Base-by-base conservation (phyloP, 164 flowering plant species). In the Euptelea pleiosperma region DNA sequence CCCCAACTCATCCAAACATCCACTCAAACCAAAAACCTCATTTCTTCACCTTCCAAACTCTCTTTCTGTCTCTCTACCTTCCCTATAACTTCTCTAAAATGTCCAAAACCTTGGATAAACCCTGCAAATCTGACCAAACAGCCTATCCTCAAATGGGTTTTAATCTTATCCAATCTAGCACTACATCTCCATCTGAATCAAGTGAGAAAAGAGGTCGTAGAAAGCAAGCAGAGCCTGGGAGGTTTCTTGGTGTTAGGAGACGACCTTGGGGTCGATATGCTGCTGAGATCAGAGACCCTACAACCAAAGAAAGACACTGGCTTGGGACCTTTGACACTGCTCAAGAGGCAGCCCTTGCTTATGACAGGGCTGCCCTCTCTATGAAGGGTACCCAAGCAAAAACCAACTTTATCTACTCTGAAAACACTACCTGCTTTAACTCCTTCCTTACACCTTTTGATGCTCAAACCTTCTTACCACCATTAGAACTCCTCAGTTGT, bases 201-300 rank as follows among this genome's bases (percentile, higher is more conserved):
- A 58, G 10, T 40, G 96, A 87, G 70, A 73, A 78, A 21, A 65
- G 91, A 74, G 94, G 98, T 16, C 52, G 91, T 41, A 68, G 82
- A 46, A 89, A 82, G 69, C 88, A 82, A 52, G 75, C 83, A 0
- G 96, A 89, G 37, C 94, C 98, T n/a, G 96, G 98, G 29, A 72
- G 91, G 73, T 92, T 85, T 58, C 85, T 92, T 7, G 98, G 98
- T 0, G 96, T 92, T 8, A 70, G 98, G 34, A 53, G 98, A 33
- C 58, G 96, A 28, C 98, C 98, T 0, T 92, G 98, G 96, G 98
- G 98, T 0, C 63, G 98, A 39, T 92, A 92, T 58, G 98, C 96
- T 5, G 98, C 96, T 2, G 96, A 92, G 55, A 92, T 92, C 6
- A 76, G 98, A 62, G 96, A 92, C 76, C 96, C 96, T 4, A 76